A percentile compares a stretch with the other conserved stretches of the same genome.
phyloP scores from a whole-genome alignment of 176 grass and related monocot genomes.

The Aegilops tauschii region DNA sequence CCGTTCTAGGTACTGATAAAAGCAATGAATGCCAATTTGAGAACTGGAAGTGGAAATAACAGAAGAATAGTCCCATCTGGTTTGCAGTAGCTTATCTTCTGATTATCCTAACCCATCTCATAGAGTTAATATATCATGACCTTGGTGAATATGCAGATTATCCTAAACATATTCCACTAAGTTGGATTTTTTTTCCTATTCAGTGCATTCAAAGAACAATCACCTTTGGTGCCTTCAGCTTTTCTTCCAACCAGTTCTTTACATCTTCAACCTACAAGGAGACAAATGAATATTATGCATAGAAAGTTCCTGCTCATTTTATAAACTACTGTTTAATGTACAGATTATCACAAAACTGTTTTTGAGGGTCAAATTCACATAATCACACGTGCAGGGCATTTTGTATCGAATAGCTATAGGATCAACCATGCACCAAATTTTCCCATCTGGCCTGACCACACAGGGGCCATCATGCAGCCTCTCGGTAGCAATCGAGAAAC shows the following conservation, averaged over 20 bases:
- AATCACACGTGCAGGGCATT: not conserved
- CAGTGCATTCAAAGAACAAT: slow-evolving; percentile 26
- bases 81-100: not conserved
- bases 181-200: not conserved
- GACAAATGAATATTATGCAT: slow-evolving; percentile 16
- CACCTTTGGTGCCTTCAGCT: slow-evolving; percentile 68
- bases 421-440: not conserved
- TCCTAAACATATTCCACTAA: slow-evolving; percentile 21
- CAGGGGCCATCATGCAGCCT: not conserved
- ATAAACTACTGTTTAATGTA: not conserved
- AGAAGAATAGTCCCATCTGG: not conserved
- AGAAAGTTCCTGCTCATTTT: not conserved
- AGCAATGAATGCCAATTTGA: not conserved
- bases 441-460: not conserved
- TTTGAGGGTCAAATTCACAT: not conserved
- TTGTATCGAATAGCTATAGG: not conserved
- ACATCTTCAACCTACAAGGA: slow-evolving; percentile 81
- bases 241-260: slow-evolving; percentile 86
- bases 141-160: slow-evolving; percentile 5
- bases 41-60: not conserved
- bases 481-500: not conserved
- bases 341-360: not conserved
- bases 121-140: not conserved
- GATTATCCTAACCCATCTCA: not conserved
- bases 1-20: not conserved